Evolutionary conservation across 2,329 filamentous ascomycete genomes (phyloP).

Genomic region (Westerdykella sp.): DNA sequence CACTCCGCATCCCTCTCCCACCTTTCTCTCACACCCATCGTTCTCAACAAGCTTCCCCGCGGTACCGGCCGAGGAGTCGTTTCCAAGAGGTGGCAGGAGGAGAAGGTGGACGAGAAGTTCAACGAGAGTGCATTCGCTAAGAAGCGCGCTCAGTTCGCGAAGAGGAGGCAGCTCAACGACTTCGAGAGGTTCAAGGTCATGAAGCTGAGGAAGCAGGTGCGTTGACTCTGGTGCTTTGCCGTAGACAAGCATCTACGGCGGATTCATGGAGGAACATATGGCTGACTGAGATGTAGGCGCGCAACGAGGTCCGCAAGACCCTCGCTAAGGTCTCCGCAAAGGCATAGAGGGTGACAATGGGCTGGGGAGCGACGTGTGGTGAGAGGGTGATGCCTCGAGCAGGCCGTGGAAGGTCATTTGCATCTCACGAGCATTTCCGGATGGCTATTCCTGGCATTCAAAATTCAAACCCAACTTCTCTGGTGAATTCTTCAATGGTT

Average conservation of each 20-base stretch:
- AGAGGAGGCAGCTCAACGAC: conserved; percentile 88
- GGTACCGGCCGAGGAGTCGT: conserved; percentile 75
- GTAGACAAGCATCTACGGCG: neutral
- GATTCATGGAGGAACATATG: neutral
- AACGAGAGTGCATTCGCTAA: conserved; percentile 87
- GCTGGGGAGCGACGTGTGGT: conserved; percentile 24
- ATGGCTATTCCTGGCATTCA: conserved; percentile 35
- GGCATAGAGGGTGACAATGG: conserved; percentile 32
- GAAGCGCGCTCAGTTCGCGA: conserved; percentile 78
- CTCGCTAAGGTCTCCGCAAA: conserved; percentile 68
- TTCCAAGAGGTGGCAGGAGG: conserved; percentile 84
- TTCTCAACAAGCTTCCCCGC: conserved; percentile 79
- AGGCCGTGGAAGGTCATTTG: conserved; percentile 32
- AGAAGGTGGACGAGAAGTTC: conserved; percentile 90
- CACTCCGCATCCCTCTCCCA: conserved; percentile 77
- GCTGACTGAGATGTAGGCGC: conserved; percentile 47
- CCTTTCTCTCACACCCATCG: conserved; percentile 82
- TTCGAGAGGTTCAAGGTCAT: conserved; percentile 99
- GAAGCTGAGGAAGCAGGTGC: conserved; percentile 97
- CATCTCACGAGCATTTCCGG: conserved; percentile 35
- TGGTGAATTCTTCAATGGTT: conserved; percentile 33
- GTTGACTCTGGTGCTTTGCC: conserved; percentile 25
- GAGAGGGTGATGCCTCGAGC: conserved; percentile 25
- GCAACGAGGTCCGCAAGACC: conserved; percentile 96
- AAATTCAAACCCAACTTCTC: conserved; percentile 34